Conservation (phyloP, 1,139 yeast species). For the Scheffersomyces segobiensis region DNA sequence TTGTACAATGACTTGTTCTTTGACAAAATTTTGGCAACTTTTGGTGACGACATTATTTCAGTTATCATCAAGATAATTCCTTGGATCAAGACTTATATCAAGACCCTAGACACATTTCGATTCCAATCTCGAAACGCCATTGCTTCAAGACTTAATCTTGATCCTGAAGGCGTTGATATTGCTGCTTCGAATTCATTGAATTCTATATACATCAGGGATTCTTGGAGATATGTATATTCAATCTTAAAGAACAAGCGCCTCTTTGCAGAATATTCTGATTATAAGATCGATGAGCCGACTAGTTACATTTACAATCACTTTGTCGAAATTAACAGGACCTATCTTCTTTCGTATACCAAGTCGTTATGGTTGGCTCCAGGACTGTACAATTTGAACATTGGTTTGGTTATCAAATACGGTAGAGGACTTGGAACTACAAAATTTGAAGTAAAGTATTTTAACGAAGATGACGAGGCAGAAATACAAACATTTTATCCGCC, state of each 20-base stretch:
- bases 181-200: slow-evolving; percentile 5
- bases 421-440: slow-evolving; percentile 62
- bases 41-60: slow-evolving; percentile 40
- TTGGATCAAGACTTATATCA: slow-evolving; percentile 45
- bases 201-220: slow-evolving; percentile 42
- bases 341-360: slow-evolving; percentile 50
- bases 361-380: slow-evolving; percentile 53
- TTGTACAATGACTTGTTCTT: slow-evolving; percentile 52
- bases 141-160: slow-evolving; percentile 27
- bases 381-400: slow-evolving; percentile 50
- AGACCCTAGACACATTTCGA: slow-evolving; percentile 51
- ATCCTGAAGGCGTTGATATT: slow-evolving; percentile 9
- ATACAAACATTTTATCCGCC: slow-evolving; percentile 55
- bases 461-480: slow-evolving; percentile 19
- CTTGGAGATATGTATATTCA: slow-evolving; percentile 57
- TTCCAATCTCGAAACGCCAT: slow-evolving; percentile 32
- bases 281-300: slow-evolving; percentile 51
- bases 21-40: slow-evolving; percentile 39
- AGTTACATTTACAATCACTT: slow-evolving; percentile 45
- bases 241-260: slow-evolving; percentile 51
- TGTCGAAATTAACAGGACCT: slow-evolving; percentile 50
- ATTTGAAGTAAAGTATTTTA: slow-evolving; percentile 43
- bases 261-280: slow-evolving; percentile 54
- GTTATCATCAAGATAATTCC: slow-evolving; percentile 35
- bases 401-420: slow-evolving; percentile 52